Conservation (phyloP, 805 yeast species). For the Vanderwaltozyma verrucispora region DNA sequence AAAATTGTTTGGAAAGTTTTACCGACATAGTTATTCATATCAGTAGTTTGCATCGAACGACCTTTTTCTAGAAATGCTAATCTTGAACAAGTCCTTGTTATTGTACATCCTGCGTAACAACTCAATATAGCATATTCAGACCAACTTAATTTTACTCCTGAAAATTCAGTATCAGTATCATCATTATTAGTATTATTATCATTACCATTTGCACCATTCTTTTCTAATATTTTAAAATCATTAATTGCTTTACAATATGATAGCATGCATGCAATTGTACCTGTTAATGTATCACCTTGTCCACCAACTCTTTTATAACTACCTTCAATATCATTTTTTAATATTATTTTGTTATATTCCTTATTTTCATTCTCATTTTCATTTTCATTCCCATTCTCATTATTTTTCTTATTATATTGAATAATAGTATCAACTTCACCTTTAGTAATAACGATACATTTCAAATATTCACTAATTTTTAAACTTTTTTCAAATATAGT, state of each 20-base stretch:
- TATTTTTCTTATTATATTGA: constrained; percentile 3
- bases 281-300: constrained; percentile 90
- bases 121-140: constrained; percentile 37
- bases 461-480: constrained; percentile 14
- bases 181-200: constrained; percentile 26
- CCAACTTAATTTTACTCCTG: constrained; percentile 28
- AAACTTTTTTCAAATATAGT: not conserved
- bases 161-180: constrained; percentile 5
- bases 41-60: constrained; percentile 78
- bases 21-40: constrained; percentile 60
- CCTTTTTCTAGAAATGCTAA: constrained; percentile 57
- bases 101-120: constrained; percentile 58
- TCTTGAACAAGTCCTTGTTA: constrained; percentile 55
- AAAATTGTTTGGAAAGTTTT: constrained; percentile 46
- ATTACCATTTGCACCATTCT: constrained; percentile 17
- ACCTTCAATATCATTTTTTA: constrained; percentile 45
- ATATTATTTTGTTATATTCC: constrained; percentile 13
- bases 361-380: too few relatives aligned
- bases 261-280: constrained; percentile 69
- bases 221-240: constrained; percentile 35
- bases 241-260: constrained; percentile 71
- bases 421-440: constrained; percentile 51
- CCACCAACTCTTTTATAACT: constrained; percentile 84
- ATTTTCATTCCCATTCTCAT: too few relatives aligned
- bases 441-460: constrained; percentile 44